Percentiles rank a stretch among this genome's conserved stretches.
Conservation (phyloP, 768 basidiomycete species). For the Glaciozyma martinii region DNA sequence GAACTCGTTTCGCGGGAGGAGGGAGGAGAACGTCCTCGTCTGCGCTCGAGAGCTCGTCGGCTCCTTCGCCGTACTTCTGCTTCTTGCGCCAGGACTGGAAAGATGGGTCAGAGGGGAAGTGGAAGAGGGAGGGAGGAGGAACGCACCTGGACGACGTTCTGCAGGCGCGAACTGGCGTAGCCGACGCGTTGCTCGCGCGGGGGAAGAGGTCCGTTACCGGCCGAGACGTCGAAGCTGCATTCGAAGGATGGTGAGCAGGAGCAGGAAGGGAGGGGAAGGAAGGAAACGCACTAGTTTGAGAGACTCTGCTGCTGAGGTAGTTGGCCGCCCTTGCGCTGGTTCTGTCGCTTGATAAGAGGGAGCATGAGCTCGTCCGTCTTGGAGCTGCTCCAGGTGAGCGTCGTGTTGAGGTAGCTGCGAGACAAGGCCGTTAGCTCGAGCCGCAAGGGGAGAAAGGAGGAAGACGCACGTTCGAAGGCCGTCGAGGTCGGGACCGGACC, state of each 20-base stretch:
- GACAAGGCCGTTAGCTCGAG: background rate
- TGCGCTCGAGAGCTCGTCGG: slow-evolving; percentile 1
- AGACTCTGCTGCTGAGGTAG: slow-evolving; percentile 6
- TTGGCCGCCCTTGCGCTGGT: slow-evolving; percentile 20
- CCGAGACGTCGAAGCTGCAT: slow-evolving; percentile 24
- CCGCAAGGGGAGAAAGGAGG: too few species aligned
- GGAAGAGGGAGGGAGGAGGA: accelerated
- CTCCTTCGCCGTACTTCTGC: background rate
- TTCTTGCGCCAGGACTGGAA: slow-evolving; percentile 22
- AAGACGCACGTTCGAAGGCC: slow-evolving; percentile 64
- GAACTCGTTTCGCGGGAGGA: background rate
- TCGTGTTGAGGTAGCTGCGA: slow-evolving; percentile 21
- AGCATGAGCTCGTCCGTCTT: slow-evolving; percentile 28
- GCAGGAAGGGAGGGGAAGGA: too few species aligned
- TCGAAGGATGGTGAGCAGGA: background rate
- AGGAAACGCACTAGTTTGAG: slow-evolving; percentile 19
- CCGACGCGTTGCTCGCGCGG: slow-evolving; percentile 15
- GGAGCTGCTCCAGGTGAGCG: slow-evolving; percentile 28
- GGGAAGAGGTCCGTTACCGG: slow-evolving; percentile 15
- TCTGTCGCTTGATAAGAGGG: slow-evolving; percentile 33
- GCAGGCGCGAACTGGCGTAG: slow-evolving; percentile 28
- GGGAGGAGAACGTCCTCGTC: slow-evolving; percentile 14
- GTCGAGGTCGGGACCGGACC: slow-evolving; percentile 94
- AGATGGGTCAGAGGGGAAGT: background rate
- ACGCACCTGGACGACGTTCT: slow-evolving; percentile 30